Base-by-base conservation (phyloP, 176 grass and related monocot genomes). In the Typha latifolia region DNA sequence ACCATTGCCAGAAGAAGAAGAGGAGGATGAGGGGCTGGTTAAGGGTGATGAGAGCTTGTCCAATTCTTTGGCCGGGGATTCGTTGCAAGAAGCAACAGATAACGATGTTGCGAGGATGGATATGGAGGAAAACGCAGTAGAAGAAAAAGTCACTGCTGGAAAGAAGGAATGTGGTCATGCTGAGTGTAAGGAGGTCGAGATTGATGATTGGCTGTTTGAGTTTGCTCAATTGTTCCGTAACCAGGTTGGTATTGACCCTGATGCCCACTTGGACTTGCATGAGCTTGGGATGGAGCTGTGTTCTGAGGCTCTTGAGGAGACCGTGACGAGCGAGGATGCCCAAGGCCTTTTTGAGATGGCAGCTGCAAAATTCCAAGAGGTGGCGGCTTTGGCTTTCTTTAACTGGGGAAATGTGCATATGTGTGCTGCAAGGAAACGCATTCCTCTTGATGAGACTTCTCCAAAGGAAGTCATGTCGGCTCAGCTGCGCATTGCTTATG, bases 361-460 rank as follows among this genome's bases (percentile, higher is more conserved):
- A 70, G 78, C 89, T 64, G 51, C 78, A 2, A 97, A 97, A 82
- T 97, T 97, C 71, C 94, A 97, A 74, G 94, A 97, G 76, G 94
- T 97, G 21, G 85, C 89, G 0, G 89, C 89, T 4, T 72, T 97
- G 66, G 85, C 94, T 12, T 82, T 97, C 63, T 97, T 97, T 75
- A 93, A 97, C 16, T 97, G 94, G 94, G 94, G 94, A 63, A 97
- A 97, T 80, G 94, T 97, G 31, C 83, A 97, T 64, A 97, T 97
- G 94, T 97, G 94, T 49, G 85, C 89, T 77, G 94, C 94, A 55
- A 80, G 94, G 67, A 97, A 97, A 67, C 83, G 78, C 74, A 97
- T 97, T 18, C 89, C 94, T 69, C 83, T 97, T 12, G 94, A 97
- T 21, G 94, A 90, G 81, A 84, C 86, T 70, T 72, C 89, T 78